Base-by-base conservation (phyloP, 2,329 filamentous ascomycete genomes). In the Stromatinia cepivora region DNA sequence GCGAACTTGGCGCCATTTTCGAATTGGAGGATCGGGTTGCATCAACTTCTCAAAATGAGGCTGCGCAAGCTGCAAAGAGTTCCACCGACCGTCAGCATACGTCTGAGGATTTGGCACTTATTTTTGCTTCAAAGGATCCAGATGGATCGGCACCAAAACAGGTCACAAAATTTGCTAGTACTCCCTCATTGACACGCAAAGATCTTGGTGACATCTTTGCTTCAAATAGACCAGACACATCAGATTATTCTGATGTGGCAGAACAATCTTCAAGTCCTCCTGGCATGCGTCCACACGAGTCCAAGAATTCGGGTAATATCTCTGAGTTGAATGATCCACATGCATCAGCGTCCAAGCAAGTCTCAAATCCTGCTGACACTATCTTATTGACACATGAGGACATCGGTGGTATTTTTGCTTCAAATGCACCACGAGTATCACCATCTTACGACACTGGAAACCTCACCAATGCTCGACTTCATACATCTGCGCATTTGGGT, bases 401-500 rank as follows among this genome's bases (percentile, higher is more conserved):
- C 15, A 15, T 64, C 6, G 61, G 46, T 8, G n/a, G 42, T 4
- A 28, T 64, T n/a, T 64, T 64, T 28, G 34, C 61, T 28, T 64
- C 61, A 20, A 17, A 13, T 9, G 10, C 9, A 13, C 15, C 15
- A 28, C 45, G 52, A 50, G 31, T 20, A 7, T 17, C n/a, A 22
- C 3, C n/a, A 39, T 25, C 31, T 39, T 39, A 39, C 46, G 15
- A 39, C 8, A 22, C 9, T 6, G 48, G 39, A 39, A 34, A 52
- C 3, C n/a, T 31, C 20, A 1, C 31, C 13, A 39, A 13, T 64
- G 46, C 20, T 36, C 46, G 5, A 28, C n/a, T 22, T 15, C 61
- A 64, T 50, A 64, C 61, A 7, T 52, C 61, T 64, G 61, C 48
- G 8, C n/a, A 52, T 42, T 28, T 64, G 34, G 61, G 61, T 64